Evolutionary conservation across 2,329 filamentous ascomycete species (phyloP), one percentile per base, ranked within the genome.

Genomic region (Polytolypa hystricis): DNA sequence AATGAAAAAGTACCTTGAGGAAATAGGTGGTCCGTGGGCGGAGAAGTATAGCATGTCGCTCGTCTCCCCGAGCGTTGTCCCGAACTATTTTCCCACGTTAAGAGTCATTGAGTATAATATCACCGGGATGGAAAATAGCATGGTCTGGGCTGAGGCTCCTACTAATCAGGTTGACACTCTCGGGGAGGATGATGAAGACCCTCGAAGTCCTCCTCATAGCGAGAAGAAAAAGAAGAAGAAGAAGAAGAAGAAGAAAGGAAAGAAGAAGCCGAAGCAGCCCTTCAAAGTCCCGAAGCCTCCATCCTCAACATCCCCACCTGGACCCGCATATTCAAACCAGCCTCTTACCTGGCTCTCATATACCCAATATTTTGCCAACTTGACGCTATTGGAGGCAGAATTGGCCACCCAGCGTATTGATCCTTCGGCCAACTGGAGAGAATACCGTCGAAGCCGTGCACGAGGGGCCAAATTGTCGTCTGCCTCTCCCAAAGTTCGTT

Each of bases 31-130:
- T 4, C 72, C 74, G 43, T 93, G 77, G 63, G 86, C 78, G 3
- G 86, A 98, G 60, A 74, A 86, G 35, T 98, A 85, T 56, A 80
- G 86, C 36, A 60, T 93, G 4, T 79, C 83, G 0, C 66, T 91
- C 17, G 79, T 96, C 38, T 75, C 80, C 31, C 84, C 89, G 0
- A 96, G 87, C 53, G 67, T 98, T 25, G 84, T 96, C 6, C 91
- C 89, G 5, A 95, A 91, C 53, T 93, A 85, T 58, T 91, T 87
- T 46, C 91, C 89, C 0, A 86, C 83, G 1, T 61, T 95, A 20
- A 76, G 87, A n/a, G 72, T 98, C n/a, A 69, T 89, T 45, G 84
- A 94, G 52, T 98, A 96, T 67, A 96, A 98, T 55, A 84, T 84
- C 37, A 83, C 70, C 0, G 84, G 85, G 0, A 56, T 94, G 3